Base-by-base conservation (phyloP, 1,284 basidiomycete species). In the Cryptococcus maquisensis region DNA sequence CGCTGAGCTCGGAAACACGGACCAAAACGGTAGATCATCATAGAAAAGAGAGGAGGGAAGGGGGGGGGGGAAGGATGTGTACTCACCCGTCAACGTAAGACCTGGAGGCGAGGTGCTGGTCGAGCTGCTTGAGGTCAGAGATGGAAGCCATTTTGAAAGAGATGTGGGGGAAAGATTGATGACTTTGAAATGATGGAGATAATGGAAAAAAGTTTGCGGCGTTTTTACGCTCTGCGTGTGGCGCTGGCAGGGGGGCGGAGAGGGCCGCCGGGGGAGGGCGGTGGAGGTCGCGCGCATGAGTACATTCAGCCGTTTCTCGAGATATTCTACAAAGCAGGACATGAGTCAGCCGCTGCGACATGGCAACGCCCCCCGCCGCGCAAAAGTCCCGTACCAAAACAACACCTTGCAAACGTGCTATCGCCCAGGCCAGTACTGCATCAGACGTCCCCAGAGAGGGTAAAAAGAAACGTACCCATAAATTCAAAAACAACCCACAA, bases 1-100 rank as follows among this genome's bases (percentile, higher is more conserved):
- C 91, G 87, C 88, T 84, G 86, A 55, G 68, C 90, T 95, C 88
- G 85, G 90, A 91, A 94, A 94, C 91, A 93, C 90, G 90, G 90
- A 94, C 90, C 90, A 93, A 90, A 90, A 88, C 86, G 79, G 73
- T 78, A 77, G 73, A 79, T 90, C 89, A 92, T 93, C 89, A 83
- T 73, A 65, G 66, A 70, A 61, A 20, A 39, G 26, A 42, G 21
- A 23, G 26, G 26, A 12, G 18, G 18, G 18, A 24, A 38, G 39
- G n/a, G 15, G 18, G 35, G 36, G 7, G 23, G 18, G 39, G 26
- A 46, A 38, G 23, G 20, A 38, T 10, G 23, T 23, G 47, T 15
- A 83, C 89, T 85, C 64, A 95, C 91, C 91, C 92, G 76, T 93
- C 89, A 56, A 95, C 81, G 79, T 95, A 96, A 59, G 90, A 90